Conservation (phyloP, 352 stramenopile genomes). For the Globisporangium radiosum region DNA sequence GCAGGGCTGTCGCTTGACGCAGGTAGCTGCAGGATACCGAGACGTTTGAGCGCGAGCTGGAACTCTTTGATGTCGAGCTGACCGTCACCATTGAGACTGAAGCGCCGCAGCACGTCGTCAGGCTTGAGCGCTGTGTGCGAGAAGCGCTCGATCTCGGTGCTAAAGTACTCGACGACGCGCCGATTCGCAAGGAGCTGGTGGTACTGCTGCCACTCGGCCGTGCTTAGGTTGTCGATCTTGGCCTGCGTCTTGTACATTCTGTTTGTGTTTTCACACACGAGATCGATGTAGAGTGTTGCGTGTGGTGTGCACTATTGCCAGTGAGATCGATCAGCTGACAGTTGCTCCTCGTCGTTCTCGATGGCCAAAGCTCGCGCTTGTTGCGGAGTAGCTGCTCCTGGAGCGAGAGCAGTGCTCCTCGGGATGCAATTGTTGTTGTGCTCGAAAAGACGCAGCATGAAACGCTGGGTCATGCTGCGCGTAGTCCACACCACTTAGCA, state of each 20-base stretch:
- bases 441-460: not conserved
- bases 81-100: constrained; percentile 72
- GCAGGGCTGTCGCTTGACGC: not conserved
- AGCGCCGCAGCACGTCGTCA: constrained; percentile 60
- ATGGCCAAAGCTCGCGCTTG: not conserved
- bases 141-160: constrained; percentile 52
- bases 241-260: constrained; percentile 55
- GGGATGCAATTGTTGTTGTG: not conserved
- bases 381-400: not conserved
- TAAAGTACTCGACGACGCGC: constrained; percentile 56
- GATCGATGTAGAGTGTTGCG: no score
- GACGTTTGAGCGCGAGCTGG: constrained; percentile 58
- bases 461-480: not conserved
- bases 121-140: constrained; percentile 54
- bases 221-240: constrained; percentile 80
- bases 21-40: constrained; percentile 38
- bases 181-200: constrained; percentile 50
- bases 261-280: not conserved
- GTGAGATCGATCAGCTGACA: no score
- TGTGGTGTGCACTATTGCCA: no score
- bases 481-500: no score
- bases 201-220: constrained; percentile 68
- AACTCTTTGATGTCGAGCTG: constrained; percentile 74
- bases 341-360: no score
- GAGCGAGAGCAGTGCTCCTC: no score